A percentile compares a stretch with the other conserved stretches of the same genome.
Evolutionary conservation across 768 basidiomycete genomes (phyloP).

Genomic region (Macrocybe gigantea): DNA sequence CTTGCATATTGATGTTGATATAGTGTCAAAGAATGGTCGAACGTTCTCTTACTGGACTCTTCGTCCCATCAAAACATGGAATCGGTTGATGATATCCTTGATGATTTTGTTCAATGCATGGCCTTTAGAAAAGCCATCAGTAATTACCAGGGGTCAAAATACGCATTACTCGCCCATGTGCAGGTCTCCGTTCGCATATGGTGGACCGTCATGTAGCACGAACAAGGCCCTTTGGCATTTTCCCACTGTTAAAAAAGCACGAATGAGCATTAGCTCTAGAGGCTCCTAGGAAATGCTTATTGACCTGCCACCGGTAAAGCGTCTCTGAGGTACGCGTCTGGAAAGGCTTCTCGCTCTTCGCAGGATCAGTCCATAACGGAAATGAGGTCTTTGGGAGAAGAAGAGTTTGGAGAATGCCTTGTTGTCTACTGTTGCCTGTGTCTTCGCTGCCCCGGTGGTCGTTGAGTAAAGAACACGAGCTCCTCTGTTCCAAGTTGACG

Average conservation of each 20-base stretch:
- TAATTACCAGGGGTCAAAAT: not conserved
- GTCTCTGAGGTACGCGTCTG: constrained; percentile 60
- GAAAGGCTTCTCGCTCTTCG: constrained; percentile 54
- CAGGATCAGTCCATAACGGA: constrained; percentile 63
- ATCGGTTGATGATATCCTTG: constrained; percentile 94
- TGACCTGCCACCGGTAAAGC: constrained; percentile 77
- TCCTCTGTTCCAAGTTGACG: not conserved
- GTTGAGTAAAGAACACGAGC: constrained; percentile 3
- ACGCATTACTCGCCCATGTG: constrained; percentile 70
- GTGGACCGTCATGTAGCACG: constrained; percentile 92
- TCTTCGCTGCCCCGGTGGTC: too few species aligned
- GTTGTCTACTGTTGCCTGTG: constrained; percentile 14
- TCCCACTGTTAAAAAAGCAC: constrained; percentile 39
- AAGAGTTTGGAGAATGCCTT: constrained; percentile 52
- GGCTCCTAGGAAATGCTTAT: constrained; percentile 12
- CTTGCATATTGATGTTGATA: constrained; percentile 31
- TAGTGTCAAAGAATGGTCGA: not conserved
- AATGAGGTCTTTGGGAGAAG: constrained; percentile 80
- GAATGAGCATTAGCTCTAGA: too few species aligned
- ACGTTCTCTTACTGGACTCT: constrained; percentile 65
- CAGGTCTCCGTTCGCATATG: constrained; percentile 93
- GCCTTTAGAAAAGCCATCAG: constrained; percentile 39
- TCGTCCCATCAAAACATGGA: constrained; percentile 69
- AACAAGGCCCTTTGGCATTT: constrained; percentile 66
- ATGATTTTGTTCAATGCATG: constrained; percentile 95